Evolutionary conservation across 2,329 filamentous ascomycete genomes (phyloP).

Genomic region (Aspergillus vadensis): DNA sequence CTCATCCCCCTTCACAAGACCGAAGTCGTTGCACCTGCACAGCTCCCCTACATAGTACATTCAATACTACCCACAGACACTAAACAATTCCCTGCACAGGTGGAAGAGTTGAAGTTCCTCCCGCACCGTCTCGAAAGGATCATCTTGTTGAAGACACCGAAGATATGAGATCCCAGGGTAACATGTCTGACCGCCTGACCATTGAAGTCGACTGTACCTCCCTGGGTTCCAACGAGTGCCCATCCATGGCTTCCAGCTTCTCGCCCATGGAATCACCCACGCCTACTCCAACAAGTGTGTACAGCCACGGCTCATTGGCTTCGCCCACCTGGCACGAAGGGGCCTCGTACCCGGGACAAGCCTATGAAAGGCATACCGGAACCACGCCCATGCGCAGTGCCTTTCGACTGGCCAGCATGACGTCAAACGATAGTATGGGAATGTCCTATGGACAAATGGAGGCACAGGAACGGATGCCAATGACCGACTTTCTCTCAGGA

Average conservation of each 20-base stretch:
- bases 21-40: neutral
- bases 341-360: conserved; percentile 30
- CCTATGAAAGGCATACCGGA: conserved; percentile 31
- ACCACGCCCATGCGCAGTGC: conserved; percentile 38
- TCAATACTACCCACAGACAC: conserved; percentile 14
- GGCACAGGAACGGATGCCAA: conserved; percentile 36
- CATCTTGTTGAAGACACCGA: conserved; percentile 34
- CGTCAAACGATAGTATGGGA: conserved; percentile 34
- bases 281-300: conserved; percentile 42
- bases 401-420: conserved; percentile 40
- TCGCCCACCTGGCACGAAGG: conserved; percentile 42
- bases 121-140: conserved; percentile 28
- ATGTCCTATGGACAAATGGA: conserved; percentile 39
- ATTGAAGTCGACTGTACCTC: conserved; percentile 44
- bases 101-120: conserved; percentile 30
- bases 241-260: conserved; percentile 44
- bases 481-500: conserved; percentile 39
- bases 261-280: conserved; percentile 45
- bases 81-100: conserved; percentile 32
- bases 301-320: conserved; percentile 41
- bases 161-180: conserved; percentile 43
- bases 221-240: conserved; percentile 43
- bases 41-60: neutral
- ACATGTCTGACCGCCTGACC: conserved; percentile 40
- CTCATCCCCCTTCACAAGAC: conserved; percentile 10